Evolutionary conservation across 257 asterid species (phyloP).

Genomic region (Solanum gracilifrons): DNA sequence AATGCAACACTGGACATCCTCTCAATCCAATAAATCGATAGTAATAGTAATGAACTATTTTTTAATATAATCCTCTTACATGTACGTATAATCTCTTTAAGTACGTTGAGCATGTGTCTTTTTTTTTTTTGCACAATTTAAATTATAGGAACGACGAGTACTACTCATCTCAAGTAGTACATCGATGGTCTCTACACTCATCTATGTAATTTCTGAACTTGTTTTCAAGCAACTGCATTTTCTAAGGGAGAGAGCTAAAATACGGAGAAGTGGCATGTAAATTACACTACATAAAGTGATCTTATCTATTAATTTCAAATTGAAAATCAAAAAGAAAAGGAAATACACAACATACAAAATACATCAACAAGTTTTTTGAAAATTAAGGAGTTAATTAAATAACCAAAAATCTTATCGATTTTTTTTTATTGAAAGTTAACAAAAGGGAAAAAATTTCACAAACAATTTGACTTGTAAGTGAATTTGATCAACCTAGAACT

Average conservation of each 20-base stretch:
- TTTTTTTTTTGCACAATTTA: too few species aligned
- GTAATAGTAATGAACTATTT: neutral
- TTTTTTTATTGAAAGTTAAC: neutral
- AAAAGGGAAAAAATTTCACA: neutral
- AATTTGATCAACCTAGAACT: neutral
- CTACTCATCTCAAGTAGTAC: neutral
- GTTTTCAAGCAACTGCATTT: neutral
- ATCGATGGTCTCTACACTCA: neutral
- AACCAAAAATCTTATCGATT: neutral
- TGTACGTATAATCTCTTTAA: too few species aligned
- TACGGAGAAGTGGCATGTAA: neutral
- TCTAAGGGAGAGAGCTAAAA: neutral
- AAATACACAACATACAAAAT: too few species aligned
- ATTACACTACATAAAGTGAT: neutral
- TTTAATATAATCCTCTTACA: too few species aligned
- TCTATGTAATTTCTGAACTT: neutral
- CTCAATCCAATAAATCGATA: too few species aligned
- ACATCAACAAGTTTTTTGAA: neutral
- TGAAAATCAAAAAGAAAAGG: neutral
- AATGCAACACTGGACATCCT: too few species aligned
- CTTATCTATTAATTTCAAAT: neutral
- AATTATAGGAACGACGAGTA: too few species aligned
- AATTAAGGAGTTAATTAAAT: neutral
- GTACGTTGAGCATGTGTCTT: neutral
- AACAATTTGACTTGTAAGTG: neutral